These are phyloP conservation scores for Solanum rostratum DNA, from an alignment of 257 asterid genomes.

Conservation along the genomic window DNA sequence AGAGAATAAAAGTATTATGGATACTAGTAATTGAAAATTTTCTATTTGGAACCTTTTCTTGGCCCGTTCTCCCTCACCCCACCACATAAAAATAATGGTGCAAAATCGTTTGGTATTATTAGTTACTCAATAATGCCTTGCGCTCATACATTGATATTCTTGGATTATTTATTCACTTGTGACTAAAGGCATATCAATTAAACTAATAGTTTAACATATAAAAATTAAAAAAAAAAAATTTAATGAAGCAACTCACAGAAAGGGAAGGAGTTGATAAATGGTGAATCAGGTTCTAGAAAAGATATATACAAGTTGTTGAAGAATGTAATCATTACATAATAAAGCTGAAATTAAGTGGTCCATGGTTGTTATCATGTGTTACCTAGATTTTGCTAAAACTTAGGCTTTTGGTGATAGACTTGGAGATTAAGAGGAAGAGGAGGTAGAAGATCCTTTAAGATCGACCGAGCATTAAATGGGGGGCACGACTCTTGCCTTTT, in stretches of 20 bases:
- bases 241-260: neutral
- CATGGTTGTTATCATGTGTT: too few species aligned
- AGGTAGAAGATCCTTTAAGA: too few species aligned
- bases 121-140: neutral
- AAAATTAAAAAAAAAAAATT: neutral
- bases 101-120: neutral
- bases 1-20: neutral
- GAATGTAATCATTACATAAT: neutral
- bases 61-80: too few species aligned
- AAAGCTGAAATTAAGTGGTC: neutral
- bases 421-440: too few species aligned
- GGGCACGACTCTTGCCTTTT: too few species aligned
- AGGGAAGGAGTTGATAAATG: neutral
- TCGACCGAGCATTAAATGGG: too few species aligned
- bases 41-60: neutral
- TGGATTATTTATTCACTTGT: neutral
- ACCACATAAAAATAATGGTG: neutral
- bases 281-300: neutral
- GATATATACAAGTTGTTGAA: neutral
- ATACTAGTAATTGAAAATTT: neutral
- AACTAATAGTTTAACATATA: neutral
- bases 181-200: neutral
- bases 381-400: too few species aligned
- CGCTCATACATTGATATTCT: neutral
- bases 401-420: too few species aligned